phyloP scores from a whole-genome alignment of 768 basidiomycete species.

The Lentinula detonsa region DNA sequence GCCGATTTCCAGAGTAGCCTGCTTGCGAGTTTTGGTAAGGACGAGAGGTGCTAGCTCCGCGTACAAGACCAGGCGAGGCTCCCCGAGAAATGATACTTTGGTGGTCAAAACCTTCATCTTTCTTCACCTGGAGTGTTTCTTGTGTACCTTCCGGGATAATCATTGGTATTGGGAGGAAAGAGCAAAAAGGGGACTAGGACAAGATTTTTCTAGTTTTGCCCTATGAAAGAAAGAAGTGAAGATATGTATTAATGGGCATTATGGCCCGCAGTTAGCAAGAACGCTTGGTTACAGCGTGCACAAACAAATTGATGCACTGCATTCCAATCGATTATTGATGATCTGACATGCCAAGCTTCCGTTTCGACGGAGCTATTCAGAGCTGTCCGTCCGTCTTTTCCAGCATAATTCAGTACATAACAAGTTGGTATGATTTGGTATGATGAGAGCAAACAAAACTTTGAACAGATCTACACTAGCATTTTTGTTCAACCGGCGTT shows the following conservation, averaged over 20 bases:
- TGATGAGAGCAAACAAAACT: neutral
- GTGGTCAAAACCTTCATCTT: conserved; percentile 18
- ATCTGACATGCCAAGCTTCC: neutral
- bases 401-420: too few species aligned
- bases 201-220: neutral
- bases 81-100: conserved; percentile 9
- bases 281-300: neutral
- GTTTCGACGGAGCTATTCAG: too few species aligned
- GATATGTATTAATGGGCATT: neutral
- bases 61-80: conserved; percentile 7
- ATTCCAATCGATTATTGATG: neutral
- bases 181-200: neutral
- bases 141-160: neutral
- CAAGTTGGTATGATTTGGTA: too few species aligned
- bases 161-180: neutral
- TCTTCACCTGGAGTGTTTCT: neutral
- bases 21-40: neutral
- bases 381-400: too few species aligned
- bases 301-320: neutral
- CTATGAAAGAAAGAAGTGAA: neutral
- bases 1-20: neutral
- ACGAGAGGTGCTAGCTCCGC: conserved; percentile 8
- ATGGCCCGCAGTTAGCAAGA: neutral
- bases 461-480: neutral
- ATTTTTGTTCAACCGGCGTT: conserved; percentile 26